Evolutionary conservation across 2,329 filamentous ascomycete species (phyloP).

Genomic region (Apiospora kogelbergensis): DNA sequence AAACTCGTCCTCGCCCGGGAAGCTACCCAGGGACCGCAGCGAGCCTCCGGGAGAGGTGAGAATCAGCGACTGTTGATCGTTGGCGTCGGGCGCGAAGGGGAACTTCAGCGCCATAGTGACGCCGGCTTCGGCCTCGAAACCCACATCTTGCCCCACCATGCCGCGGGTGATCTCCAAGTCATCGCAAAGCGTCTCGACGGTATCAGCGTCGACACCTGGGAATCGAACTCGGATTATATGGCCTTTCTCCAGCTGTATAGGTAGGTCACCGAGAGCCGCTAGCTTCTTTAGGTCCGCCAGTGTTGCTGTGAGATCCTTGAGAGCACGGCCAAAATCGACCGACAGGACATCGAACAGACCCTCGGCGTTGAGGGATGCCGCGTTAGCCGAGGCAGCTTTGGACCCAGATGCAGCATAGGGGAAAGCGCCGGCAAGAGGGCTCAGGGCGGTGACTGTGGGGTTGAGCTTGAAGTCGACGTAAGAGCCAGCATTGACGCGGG

Average conservation of each 20-base stretch:
- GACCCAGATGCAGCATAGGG: conserved; percentile 44
- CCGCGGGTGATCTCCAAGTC: conserved; percentile 85
- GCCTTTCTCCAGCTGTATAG: conserved; percentile 69
- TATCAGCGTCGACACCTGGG: conserved; percentile 82
- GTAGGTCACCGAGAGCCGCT: conserved; percentile 77
- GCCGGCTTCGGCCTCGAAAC: conserved; percentile 68
- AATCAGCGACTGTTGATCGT: conserved; percentile 25
- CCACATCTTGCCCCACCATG: conserved; percentile 71
- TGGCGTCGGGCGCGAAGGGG: conserved; percentile 71
- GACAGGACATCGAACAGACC: conserved; percentile 84
- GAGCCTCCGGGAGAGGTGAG: conserved; percentile 50
- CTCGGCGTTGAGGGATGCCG: conserved; percentile 72
- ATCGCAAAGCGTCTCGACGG: conserved; percentile 79
- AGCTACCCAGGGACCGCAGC: conserved; percentile 39
- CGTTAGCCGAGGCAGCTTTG: conserved; percentile 39
- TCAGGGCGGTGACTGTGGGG: conserved; percentile 87
- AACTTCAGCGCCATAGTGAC: conserved; percentile 77
- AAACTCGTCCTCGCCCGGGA: conserved; percentile 36
- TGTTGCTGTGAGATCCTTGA: conserved; percentile 79
- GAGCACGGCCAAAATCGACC: conserved; percentile 80
- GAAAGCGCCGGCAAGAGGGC: conserved; percentile 62
- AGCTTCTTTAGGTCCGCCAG: conserved; percentile 81
- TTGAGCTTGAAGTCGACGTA: conserved; percentile 86
- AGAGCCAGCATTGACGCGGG: conserved; percentile 65
- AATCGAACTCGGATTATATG: conserved; percentile 79